phyloP scores from a whole-genome alignment of 23 red algal genomes.

The Gracilaria domingensis region DNA sequence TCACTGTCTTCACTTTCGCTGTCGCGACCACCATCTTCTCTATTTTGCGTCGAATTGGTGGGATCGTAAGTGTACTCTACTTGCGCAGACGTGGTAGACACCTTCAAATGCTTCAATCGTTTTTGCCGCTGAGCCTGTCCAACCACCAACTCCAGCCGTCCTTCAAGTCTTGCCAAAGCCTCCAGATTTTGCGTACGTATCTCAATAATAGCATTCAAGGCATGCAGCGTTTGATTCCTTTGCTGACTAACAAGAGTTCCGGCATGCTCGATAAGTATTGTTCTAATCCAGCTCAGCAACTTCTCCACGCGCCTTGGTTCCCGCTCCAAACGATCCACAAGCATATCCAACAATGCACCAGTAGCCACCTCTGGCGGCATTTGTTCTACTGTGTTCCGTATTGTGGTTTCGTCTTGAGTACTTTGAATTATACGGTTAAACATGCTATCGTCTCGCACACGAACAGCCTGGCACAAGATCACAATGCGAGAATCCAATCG shows the following conservation, averaged over 20 bases:
- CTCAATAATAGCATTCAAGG: constrained; percentile 28
- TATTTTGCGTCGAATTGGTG: too few relatives aligned
- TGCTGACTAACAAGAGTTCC: constrained; percentile 43
- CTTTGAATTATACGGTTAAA: constrained; percentile 55
- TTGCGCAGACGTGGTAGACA: background rate
- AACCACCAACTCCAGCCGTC: constrained; percentile 68
- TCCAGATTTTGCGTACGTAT: constrained; percentile 47
- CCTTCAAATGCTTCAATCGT: constrained; percentile 23
- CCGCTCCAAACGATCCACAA: constrained; percentile 58
- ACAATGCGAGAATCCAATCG: constrained; percentile 41
- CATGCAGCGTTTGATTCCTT: constrained; percentile 24
- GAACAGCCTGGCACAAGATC: constrained; percentile 61
- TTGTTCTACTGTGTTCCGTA: constrained; percentile 40
- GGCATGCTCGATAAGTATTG: constrained; percentile 63
- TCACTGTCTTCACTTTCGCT: background rate
- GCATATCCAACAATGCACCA: constrained; percentile 61
- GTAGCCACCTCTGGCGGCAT: constrained; percentile 53
- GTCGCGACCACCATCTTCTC: background rate
- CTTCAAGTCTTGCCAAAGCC: constrained; percentile 47
- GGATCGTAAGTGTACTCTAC: constrained; percentile 15
- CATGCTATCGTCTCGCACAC: constrained; percentile 29
- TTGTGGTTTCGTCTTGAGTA: background rate
- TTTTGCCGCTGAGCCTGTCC: constrained; percentile 48
- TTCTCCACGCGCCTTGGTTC: constrained; percentile 28
- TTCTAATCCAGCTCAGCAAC: constrained; percentile 52